A percentile compares a stretch with the other conserved stretches of the same genome.
Conservation (phyloP, 495 filamentous ascomycete genomes). For the Barbatosphaeria neglecta region DNA sequence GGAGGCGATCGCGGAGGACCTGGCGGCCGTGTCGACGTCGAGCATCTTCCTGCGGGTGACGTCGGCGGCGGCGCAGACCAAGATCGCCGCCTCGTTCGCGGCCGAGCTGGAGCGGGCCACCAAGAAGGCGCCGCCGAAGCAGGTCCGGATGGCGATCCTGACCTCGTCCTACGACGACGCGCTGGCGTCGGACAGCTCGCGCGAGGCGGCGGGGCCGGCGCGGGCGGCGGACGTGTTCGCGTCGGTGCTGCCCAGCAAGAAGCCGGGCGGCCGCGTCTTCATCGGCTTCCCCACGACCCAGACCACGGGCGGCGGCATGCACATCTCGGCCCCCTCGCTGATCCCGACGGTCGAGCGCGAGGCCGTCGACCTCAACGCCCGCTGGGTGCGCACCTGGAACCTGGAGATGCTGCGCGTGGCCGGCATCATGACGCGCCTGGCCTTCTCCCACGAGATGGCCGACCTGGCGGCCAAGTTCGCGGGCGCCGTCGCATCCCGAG, state of each 20-base stretch:
- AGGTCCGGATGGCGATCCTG: slow-evolving; percentile 70
- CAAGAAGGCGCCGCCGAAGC: slow-evolving; percentile 88
- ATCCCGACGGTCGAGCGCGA: slow-evolving; percentile 99
- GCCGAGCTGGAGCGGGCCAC: slow-evolving; percentile 90
- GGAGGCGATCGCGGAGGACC: slow-evolving; percentile 50
- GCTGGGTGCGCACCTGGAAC: slow-evolving; percentile 91
- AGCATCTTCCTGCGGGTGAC: slow-evolving; percentile 82
- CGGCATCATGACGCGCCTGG: slow-evolving; percentile 79
- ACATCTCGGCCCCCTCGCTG: slow-evolving; percentile 96
- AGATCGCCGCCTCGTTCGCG: slow-evolving; percentile 52
- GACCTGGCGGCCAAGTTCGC: slow-evolving; percentile 51
- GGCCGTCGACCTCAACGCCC: slow-evolving; percentile 90
- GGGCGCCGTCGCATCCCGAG: slow-evolving; percentile 21
- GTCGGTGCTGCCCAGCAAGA: slow-evolving; percentile 79
- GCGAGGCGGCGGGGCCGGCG: slow-evolving; percentile 28
- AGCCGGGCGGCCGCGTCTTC: slow-evolving; percentile 70
- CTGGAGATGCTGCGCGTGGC: slow-evolving; percentile 85
- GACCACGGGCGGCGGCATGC: slow-evolving; percentile 85
- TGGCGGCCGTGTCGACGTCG: slow-evolving; percentile 52
- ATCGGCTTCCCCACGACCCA: slow-evolving; percentile 97
- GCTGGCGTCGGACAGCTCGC: slow-evolving; percentile 43
- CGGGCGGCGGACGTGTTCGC: slow-evolving; percentile 67
- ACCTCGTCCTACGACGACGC: slow-evolving; percentile 85
- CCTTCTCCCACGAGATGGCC: slow-evolving; percentile 75
- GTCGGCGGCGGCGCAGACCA: slow-evolving; percentile 68